Evolutionary conservation across 768 basidiomycete species (phyloP).

Genomic region (Daedalea quercina): DNA sequence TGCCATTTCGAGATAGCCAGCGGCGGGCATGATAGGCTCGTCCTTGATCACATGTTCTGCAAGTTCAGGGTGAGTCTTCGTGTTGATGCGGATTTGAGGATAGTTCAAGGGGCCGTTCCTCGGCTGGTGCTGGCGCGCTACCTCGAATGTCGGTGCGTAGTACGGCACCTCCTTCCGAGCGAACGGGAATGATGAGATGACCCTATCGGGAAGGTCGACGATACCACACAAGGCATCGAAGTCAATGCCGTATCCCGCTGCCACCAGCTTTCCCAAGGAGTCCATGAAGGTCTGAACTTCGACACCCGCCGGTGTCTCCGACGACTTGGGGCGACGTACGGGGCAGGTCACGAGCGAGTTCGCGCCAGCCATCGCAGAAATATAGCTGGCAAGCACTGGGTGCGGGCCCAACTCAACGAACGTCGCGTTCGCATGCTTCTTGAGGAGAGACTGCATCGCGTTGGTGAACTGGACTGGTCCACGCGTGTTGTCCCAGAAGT

Average conservation of each 20-base stretch:
- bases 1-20: slow-evolving; percentile 37
- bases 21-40: slow-evolving; percentile 40
- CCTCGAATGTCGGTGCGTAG: slow-evolving; percentile 9
- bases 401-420: slow-evolving; percentile 35
- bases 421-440: slow-evolving; percentile 16
- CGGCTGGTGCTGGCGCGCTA: slow-evolving; percentile 16
- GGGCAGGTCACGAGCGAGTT: slow-evolving; percentile 19
- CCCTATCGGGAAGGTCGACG: background rate
- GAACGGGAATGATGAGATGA: slow-evolving; percentile 25
- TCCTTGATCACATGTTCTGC: slow-evolving; percentile 39
- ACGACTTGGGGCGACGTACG: slow-evolving; percentile 21
- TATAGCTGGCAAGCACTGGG: slow-evolving; percentile 31
- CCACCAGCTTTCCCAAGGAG: slow-evolving; percentile 23
- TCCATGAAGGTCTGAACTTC: slow-evolving; percentile 24
- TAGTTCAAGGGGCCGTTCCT: slow-evolving; percentile 32
- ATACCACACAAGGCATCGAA: slow-evolving; percentile 25
- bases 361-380: slow-evolving; percentile 19
- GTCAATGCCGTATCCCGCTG: slow-evolving; percentile 27
- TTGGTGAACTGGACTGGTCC: slow-evolving; percentile 31
- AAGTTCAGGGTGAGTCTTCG: slow-evolving; percentile 31
- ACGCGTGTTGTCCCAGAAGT: slow-evolving; percentile 35
- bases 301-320: slow-evolving; percentile 6
- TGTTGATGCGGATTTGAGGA: slow-evolving; percentile 28
- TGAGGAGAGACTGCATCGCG: slow-evolving; percentile 20
- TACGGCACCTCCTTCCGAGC: slow-evolving; percentile 20